phyloP scores from a whole-genome alignment of 75 land plant species.

The Larix kaempferi region DNA sequence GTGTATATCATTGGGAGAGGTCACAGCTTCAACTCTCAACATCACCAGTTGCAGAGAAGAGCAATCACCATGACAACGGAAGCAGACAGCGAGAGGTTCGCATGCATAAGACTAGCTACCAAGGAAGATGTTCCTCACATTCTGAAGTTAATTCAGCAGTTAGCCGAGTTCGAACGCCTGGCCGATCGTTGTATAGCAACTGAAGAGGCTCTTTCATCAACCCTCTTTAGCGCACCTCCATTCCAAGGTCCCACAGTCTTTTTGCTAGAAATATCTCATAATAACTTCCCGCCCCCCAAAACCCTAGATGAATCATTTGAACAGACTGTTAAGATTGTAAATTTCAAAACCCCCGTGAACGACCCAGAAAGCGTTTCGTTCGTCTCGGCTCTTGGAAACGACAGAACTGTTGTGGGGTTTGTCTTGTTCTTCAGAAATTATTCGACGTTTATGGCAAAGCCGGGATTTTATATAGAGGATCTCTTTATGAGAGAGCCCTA shows the following conservation, averaged over 20 bases:
- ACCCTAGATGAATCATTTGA: slow-evolving; percentile 8
- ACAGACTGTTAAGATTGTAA: slow-evolving; percentile 22
- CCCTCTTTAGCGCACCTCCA: slow-evolving; percentile 46
- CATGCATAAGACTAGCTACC: slow-evolving; percentile 64
- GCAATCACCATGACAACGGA: slow-evolving; percentile 12
- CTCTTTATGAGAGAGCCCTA: slow-evolving; percentile 82
- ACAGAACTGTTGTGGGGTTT: slow-evolving; percentile 55
- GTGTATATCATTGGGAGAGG: too few species aligned
- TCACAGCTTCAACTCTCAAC: too few species aligned
- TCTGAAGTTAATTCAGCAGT: slow-evolving; percentile 67
- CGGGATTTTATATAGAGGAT: slow-evolving; percentile 91
- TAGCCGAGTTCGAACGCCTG: slow-evolving; percentile 92
- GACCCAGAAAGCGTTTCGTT: slow-evolving; percentile 43
- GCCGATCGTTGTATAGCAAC: slow-evolving; percentile 72
- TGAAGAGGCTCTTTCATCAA: slow-evolving; percentile 29
- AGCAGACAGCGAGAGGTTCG: slow-evolving; percentile 14
- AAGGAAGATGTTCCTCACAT: slow-evolving; percentile 61
- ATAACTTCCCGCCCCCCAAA: not conserved
- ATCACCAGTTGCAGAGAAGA: not conserved
- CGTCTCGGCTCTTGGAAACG: slow-evolving; percentile 23
- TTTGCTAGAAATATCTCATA: slow-evolving; percentile 57
- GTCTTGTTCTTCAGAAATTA: slow-evolving; percentile 91
- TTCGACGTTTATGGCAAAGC: slow-evolving; percentile 84
- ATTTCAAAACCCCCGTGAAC: slow-evolving; percentile 23
- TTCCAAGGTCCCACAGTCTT: slow-evolving; percentile 59